Conservation (phyloP, 164 flowering plant genomes). For the Protea cynaroides region DNA sequence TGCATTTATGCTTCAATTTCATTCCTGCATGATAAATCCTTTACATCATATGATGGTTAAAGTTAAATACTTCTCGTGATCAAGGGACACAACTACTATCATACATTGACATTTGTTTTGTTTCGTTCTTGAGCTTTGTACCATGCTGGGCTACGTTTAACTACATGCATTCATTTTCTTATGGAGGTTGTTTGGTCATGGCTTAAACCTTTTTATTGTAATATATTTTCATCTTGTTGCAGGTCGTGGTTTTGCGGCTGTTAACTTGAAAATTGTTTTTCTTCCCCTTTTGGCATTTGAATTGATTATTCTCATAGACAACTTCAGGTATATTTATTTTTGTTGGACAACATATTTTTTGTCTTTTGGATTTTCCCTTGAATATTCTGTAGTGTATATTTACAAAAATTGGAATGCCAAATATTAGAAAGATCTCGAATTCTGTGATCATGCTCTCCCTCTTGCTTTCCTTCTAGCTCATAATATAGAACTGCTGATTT, state of each 20-base stretch:
- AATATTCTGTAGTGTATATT: neutral
- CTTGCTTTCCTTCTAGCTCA: too few relatives aligned
- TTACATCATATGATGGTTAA: neutral
- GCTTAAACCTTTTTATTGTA: neutral
- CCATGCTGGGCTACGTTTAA: neutral
- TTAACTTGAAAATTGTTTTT: constrained; percentile 85
- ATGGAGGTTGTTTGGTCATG: neutral
- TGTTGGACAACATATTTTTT: neutral
- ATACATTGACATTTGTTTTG: neutral
- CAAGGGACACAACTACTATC: neutral
- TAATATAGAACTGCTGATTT: too few relatives aligned
- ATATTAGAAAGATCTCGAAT: neutral
- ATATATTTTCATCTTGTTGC: constrained; percentile 11
- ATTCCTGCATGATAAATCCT: neutral
- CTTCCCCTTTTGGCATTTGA: constrained; percentile 81
- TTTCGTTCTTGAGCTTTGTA: neutral
- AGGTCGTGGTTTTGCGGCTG: constrained; percentile 38
- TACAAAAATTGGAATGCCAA: neutral
- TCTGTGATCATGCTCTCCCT: neutral
- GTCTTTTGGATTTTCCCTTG: neutral
- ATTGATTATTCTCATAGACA: constrained; percentile 66
- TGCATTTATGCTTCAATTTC: neutral
- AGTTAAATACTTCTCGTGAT: neutral
- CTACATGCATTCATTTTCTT: neutral
- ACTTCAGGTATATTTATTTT: constrained; percentile 64